A percentile compares a stretch with the other conserved stretches of the same genome.
These are phyloP conservation scores for Protostelium mycophagum DNA, from an alignment of 78 protist species.

Conservation along the genomic window DNA sequence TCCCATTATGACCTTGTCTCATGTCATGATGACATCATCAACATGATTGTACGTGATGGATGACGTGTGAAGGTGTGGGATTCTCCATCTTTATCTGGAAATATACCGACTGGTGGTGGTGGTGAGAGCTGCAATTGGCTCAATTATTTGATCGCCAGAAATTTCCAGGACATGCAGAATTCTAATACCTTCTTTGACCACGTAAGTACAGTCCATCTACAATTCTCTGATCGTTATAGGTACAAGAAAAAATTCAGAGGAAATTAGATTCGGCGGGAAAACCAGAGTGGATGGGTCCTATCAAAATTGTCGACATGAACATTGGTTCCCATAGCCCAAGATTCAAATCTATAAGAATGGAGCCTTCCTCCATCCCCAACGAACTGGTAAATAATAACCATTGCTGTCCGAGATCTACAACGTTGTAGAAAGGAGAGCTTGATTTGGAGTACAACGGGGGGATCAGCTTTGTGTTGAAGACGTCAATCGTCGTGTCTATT, in stretches of 20 bases:
- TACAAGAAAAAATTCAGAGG: background rate
- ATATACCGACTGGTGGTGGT: no score
- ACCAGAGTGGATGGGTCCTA: background rate
- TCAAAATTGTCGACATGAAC: background rate
- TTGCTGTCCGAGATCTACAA: background rate
- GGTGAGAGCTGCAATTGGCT: background rate
- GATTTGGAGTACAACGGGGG: background rate
- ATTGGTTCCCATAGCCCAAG: background rate
- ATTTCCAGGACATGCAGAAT: background rate
- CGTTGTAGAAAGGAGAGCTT: background rate
- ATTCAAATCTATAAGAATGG: background rate
- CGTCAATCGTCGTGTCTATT: background rate
- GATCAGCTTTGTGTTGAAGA: background rate
- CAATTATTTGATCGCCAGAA: background rate
- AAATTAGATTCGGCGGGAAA: background rate
- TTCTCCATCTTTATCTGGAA: no score
- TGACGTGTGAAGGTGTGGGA: background rate
- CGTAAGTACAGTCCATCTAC: background rate
- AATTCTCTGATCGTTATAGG: background rate
- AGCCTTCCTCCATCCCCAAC: background rate
- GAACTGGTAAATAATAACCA: background rate
- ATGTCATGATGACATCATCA: background rate
- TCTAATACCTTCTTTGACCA: background rate
- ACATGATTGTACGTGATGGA: no score
- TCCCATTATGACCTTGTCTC: no score